Evolutionary conservation across 2,329 filamentous ascomycete species (phyloP).

Genomic region (Magnaporthiopsis poae): DNA sequence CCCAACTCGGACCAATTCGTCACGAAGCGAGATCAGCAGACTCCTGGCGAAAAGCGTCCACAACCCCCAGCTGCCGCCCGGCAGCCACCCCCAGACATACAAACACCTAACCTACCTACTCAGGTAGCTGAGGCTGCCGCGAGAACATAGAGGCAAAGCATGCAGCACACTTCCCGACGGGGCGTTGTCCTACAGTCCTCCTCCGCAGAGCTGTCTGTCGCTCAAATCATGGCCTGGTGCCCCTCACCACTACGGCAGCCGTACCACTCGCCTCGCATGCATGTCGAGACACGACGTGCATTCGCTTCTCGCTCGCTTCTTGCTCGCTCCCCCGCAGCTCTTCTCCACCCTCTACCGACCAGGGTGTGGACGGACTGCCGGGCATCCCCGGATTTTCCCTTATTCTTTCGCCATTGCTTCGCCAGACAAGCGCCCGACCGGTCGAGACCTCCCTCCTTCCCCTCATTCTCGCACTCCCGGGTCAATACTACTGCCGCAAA

Average conservation of each 20-base stretch:
- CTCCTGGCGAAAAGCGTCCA: neutral
- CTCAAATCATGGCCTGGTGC: neutral
- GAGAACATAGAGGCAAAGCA: neutral
- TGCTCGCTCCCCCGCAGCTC: too few species aligned
- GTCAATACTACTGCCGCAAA: neutral
- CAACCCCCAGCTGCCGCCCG: too few species aligned
- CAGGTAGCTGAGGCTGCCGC: neutral
- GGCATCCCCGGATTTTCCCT: neutral
- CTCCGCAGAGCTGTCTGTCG: neutral
- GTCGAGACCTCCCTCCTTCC: neutral
- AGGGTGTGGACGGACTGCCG: neutral
- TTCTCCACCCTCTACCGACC: neutral
- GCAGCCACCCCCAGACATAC: neutral
- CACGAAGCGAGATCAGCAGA: neutral
- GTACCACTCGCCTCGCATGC: neutral
- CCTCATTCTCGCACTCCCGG: neutral
- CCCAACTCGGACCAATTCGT: neutral
- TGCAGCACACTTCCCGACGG: neutral
- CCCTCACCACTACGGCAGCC: neutral
- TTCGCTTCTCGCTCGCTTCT: neutral
- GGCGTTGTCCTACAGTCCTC: neutral
- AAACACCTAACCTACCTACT: neutral
- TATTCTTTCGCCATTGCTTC: too few species aligned
- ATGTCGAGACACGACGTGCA: neutral
- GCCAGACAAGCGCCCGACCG: neutral